Base-by-base conservation (phyloP, 140 eudicot species). In the Ambrosia hybrid region DNA sequence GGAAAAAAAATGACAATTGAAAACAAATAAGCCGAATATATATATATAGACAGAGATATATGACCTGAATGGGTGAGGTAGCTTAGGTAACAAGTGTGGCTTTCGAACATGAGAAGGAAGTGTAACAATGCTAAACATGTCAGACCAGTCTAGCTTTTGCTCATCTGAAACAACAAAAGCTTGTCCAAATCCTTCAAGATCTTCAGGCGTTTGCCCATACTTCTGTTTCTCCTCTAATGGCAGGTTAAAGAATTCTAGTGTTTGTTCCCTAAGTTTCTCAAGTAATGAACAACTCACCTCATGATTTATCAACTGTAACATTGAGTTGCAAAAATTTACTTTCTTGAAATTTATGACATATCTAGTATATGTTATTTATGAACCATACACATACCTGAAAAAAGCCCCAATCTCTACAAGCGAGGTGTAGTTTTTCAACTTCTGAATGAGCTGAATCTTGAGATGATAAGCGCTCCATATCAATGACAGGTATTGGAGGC, bases 91-190 rank as follows among this genome's bases (percentile, higher is more conserved):
- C 34, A 64, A 7, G 13, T 39, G 34, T 1, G 69, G 69, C 13
- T 39, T 64, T n/a, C 52, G 52, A 37, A 64, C 51, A 14, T 14
- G 6, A 14, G 36, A 7, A 64, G 69, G 69, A 5, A 37, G 51
- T n/a, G 69, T 64, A 34, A 64, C 4, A 3, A 64, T 38, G 2
- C 3, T 0, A 6, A 64, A 3, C 51, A 14, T 64, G 34, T 64
- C 69, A 38, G 51, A 38, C 69, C 51, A 64, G 34, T 64, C 69
- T n/a, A 64, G 69, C 48, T 64, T 64, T 39, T 64, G 69, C 2
- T 64, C 52, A 6, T 64, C 69, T 6, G 69, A 64, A 6, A 64
- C 30, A 14, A 64, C 69, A 37, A 64, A 64, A 64, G 51, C 52
- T 64, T 64, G 69, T 3, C 69, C 69, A 64, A n/a, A 38, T 14